These are phyloP conservation scores for Cladosporium sp. DNA, from an alignment of 2,329 filamentous ascomycete genomes.

Conservation along the genomic window DNA sequence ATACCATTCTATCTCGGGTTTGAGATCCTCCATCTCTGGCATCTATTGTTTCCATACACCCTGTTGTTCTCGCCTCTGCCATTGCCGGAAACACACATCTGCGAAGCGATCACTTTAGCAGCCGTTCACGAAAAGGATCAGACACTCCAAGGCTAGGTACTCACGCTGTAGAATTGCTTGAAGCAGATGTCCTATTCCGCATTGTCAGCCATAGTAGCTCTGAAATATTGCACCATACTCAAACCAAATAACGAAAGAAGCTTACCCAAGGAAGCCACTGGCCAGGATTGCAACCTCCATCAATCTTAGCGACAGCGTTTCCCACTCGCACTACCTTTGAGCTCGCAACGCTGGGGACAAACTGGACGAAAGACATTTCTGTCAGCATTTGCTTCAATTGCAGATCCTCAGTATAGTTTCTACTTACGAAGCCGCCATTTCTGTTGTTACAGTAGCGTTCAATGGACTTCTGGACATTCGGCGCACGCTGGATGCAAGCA, in stretches of 20 bases:
- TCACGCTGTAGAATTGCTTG: conserved; percentile 11
- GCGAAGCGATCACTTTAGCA: not conserved
- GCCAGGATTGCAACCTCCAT: conserved; percentile 17
- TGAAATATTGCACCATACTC: not conserved
- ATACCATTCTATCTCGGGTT: conserved; percentile 5
- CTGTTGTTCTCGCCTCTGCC: conserved; percentile 4
- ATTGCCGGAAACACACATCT: conserved; percentile 8
- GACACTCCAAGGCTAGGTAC: not conserved
- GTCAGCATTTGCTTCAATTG: too few relatives aligned
- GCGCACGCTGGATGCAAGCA: conserved; percentile 4
- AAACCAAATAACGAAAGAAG: not conserved
- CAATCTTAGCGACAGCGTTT: conserved; percentile 14
- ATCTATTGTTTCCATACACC: not conserved
- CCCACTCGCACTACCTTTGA: conserved; percentile 12
- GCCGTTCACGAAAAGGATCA: not conserved
- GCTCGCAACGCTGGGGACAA: conserved; percentile 1
- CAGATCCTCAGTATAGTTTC: too few relatives aligned
- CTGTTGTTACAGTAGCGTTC: not conserved
- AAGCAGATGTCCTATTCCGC: not conserved
- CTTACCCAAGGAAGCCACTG: conserved; percentile 21
- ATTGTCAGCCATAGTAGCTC: not conserved
- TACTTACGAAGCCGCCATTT: not conserved
- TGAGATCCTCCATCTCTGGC: conserved; percentile 9
- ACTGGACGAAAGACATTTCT: not conserved
- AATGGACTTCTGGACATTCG: conserved; percentile 4